Evolutionary conservation across 2,329 filamentous ascomycete genomes (phyloP), one percentile per base, ranked within the genome.

Genomic region (Drechslera avenae): DNA sequence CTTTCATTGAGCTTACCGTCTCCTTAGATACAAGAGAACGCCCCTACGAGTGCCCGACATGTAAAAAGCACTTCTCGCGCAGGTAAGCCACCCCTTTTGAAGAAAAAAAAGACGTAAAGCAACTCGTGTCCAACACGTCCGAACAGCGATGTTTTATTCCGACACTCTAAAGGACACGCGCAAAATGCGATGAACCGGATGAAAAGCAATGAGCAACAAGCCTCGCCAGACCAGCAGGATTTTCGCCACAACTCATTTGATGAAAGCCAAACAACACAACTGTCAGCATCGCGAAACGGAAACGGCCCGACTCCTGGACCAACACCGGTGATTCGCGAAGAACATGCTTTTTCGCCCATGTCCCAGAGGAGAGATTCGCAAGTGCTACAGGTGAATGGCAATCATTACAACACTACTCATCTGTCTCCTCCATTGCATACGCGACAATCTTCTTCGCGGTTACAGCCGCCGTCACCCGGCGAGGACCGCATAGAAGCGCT

Each of bases 51-150:
- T 83, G 80, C 59, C 76, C 72, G 52, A 76, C 79, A 43, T 83
- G 80, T 62, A 77, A 80, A 54, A 82, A 82, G 60, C 75, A 79
- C 49, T 83, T 82, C 60, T 81, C 79, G 16, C 72, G 80, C 68
- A 82, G 80, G 80, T 81, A 62, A 60, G 58, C 44, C 44, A 36
- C 43, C 30, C 31, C 39, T 30, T 51, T 48, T 8, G 18, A 30
- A 46, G 44, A 40, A 40, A 42, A 45, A 37, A 50, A 36, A 36
- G 56, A 57, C n/a, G n/a, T n/a, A n/a, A n/a, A n/a, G n/a, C n/a
- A n/a, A 60, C 47, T 40, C 37, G 23, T 31, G 40, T 48, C 67
- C 62, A 60, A 69, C 64, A 48, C 30, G 39, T 47, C 43, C 35
- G 14, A 41, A 45, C 57, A 79, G 77, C 66, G 77, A 79, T 69